Percentiles rank a stretch among this genome's conserved stretches.
These are phyloP conservation scores for Alternaria brassicae DNA, from an alignment of 2,329 filamentous ascomycete genomes.

Conservation along the genomic window DNA sequence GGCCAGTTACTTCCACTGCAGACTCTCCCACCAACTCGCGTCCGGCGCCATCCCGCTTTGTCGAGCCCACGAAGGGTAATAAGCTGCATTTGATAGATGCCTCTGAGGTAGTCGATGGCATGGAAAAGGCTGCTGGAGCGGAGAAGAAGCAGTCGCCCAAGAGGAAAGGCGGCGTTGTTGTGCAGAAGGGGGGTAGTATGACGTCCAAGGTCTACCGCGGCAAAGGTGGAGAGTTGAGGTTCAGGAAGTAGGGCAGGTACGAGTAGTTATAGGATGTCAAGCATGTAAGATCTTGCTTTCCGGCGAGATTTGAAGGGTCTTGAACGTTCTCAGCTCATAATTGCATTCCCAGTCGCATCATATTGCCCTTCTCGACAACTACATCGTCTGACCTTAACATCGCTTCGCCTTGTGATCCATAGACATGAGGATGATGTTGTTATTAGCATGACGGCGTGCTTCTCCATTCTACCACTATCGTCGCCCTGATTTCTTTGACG, in stretches of 20 bases:
- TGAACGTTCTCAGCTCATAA: background rate
- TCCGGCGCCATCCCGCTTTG: background rate
- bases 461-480: background rate
- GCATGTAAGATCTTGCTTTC: background rate
- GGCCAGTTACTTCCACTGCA: background rate
- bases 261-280: no score
- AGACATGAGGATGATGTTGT: background rate
- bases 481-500: background rate
- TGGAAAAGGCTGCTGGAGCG: constrained; percentile 2
- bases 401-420: background rate
- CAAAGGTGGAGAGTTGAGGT: background rate
- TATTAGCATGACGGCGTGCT: background rate
- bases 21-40: background rate
- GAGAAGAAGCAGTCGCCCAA: background rate
- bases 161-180: background rate
- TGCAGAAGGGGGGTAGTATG: background rate
- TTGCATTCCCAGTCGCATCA: background rate
- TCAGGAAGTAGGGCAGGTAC: background rate
- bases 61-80: background rate
- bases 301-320: background rate
- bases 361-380: background rate
- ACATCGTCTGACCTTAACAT: background rate
- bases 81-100: background rate
- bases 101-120: background rate
- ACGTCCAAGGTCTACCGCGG: background rate